Percentiles rank a stretch among this genome's conserved stretches.
Evolutionary conservation across 352 stramenopile species (phyloP).

Genomic region (Poterioochromonas sp.): DNA sequence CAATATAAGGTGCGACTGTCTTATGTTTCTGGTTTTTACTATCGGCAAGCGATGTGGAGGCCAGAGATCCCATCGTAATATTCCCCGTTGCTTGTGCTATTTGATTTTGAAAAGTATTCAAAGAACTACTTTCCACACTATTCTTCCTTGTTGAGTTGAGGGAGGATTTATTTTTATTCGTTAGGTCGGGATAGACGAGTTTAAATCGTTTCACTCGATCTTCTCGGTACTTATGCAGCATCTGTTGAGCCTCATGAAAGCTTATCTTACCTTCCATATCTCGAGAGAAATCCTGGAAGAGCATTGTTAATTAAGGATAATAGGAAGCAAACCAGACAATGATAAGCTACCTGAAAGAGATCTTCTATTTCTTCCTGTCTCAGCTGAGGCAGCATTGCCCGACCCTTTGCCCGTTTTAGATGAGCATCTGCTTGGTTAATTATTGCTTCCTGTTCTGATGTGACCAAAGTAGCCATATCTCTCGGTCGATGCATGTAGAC

Average conservation of each 20-base stretch:
- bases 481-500: conserved; percentile 8
- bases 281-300: neutral
- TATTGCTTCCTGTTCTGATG: neutral
- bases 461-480: neutral
- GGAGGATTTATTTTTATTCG: neutral
- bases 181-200: conserved; percentile 3
- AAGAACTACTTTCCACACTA: neutral
- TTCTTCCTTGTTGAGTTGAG: neutral
- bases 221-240: neutral
- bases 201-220: conserved; percentile 18
- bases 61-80: too few species aligned
- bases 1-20: neutral
- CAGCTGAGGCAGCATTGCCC: neutral
- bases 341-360: neutral
- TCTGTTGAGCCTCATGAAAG: conserved; percentile 19
- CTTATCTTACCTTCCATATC: neutral
- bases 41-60: too few species aligned
- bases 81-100: too few species aligned
- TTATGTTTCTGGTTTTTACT: neutral
- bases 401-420: conserved; percentile 1
- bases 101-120: too few species aligned
- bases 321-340: neutral
- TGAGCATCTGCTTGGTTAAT: conserved; percentile 18
- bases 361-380: neutral
- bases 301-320: neutral